phyloP scores from a whole-genome alignment of 2,329 filamentous ascomycete species.

The Zymoseptoria passerinii region DNA sequence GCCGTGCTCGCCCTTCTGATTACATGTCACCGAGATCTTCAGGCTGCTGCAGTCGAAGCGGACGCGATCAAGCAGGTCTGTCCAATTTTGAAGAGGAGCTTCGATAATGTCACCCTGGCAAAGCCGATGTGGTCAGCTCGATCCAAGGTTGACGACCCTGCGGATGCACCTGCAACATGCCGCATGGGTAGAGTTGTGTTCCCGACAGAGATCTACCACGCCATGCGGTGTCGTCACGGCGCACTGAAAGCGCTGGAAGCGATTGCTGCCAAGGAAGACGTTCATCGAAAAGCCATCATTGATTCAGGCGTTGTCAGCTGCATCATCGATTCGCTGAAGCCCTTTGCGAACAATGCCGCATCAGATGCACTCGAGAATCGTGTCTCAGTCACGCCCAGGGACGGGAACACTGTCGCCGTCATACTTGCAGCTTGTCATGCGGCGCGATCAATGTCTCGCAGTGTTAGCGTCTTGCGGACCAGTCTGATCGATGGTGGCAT shows the following conservation, averaged over 20 bases:
- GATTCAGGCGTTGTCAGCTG: conserved; percentile 72
- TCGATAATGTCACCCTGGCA: conserved; percentile 48
- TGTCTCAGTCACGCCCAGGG: conserved; percentile 39
- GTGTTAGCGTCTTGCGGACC: conserved; percentile 74
- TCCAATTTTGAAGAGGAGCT: conserved; percentile 57
- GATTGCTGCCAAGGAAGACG: conserved; percentile 70
- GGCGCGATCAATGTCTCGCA: conserved; percentile 72
- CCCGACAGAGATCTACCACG: conserved; percentile 55
- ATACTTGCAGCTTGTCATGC: conserved; percentile 79
- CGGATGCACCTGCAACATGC: conserved; percentile 22
- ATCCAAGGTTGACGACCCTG: conserved; percentile 19
- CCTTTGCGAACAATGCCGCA: conserved; percentile 37
- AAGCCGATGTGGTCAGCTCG: conserved; percentile 48
- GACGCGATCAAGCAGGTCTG: conserved; percentile 54
- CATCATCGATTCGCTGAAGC: conserved; percentile 73
- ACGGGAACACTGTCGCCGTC: conserved; percentile 71
- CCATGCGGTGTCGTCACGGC: conserved; percentile 66
- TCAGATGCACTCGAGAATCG: conserved; percentile 22
- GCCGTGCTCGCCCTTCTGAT: conserved; percentile 70
- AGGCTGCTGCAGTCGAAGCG: conserved; percentile 71
- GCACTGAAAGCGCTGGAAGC: conserved; percentile 73
- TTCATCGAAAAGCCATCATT: conserved; percentile 73
- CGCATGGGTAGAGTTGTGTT: conserved; percentile 55
- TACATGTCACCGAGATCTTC: conserved; percentile 67
- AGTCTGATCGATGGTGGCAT: conserved; percentile 80